Base-by-base conservation (phyloP, 768 basidiomycete species). In the Coprinellus micaceus region DNA sequence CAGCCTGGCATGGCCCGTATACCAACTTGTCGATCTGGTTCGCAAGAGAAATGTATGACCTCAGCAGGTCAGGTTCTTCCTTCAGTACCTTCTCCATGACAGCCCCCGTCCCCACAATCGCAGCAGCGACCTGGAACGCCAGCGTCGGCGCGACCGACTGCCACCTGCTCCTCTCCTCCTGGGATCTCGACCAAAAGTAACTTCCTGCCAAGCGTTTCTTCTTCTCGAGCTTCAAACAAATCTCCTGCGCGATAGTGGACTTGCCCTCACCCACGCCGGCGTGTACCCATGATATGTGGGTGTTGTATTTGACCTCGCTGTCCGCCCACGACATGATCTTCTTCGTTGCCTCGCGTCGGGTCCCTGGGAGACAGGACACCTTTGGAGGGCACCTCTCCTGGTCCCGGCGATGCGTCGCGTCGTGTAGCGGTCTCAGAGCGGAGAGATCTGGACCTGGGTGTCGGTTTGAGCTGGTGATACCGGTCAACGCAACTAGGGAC, bases 211-310 rank as follows among this genome's bases (percentile, higher is more conserved):
- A 39, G 10, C 22, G 22, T 6, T 50, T 53, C 13, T 10, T 25
- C 28, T 53, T 47, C 3, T 53, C 13, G 19, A 52, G 56, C 15
- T 28, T 21, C 13, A 60, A 58, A 12, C 60, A 60, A 11, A 63
- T 56, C 5, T 53, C 53, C 25, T 61, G 61, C 3, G 59, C 57
- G 12, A 64, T 55, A 12, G 61, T 57, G 2, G 62, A 61, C 47
- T 65, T 65, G 7, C 64, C 64, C 12, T 54, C 55, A 13, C 64
- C 64, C 13, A 56, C 60, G 3, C 62, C 55, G 3, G 62, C 64
- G 29, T 59, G 30, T 2, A 66, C 21, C 62, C 64, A 66, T 22
- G 60, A 22, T 17, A 65, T 53, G 28, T 53, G 49, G 19, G 17
- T 51, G 7, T 51, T 24, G 30, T 12, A n/a, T n/a, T 22, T 26